Percentiles rank a stretch among this genome's conserved stretches.
These are phyloP conservation scores for Dictyostelium brefeldianum DNA, from an alignment of 78 protist species.

Conservation along the genomic window DNA sequence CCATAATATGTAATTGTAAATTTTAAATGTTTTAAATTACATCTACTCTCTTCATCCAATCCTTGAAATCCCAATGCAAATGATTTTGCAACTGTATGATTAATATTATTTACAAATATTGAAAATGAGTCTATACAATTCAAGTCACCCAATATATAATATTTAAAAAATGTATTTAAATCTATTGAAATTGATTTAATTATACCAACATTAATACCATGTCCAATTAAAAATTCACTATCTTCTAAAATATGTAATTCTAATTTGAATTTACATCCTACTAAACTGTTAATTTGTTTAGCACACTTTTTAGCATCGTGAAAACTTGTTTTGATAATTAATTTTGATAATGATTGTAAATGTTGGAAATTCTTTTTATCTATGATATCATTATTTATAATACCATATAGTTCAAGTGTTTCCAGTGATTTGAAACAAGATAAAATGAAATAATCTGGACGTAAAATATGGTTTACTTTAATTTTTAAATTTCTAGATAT, in stretches of 20 bases:
- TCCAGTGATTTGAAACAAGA: background rate
- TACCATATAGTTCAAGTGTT: background rate
- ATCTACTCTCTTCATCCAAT: background rate
- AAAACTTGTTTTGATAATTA: background rate
- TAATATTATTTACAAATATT: background rate
- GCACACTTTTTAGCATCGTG: background rate
- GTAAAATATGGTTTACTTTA: background rate
- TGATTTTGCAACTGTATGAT: background rate
- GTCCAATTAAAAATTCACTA: background rate
- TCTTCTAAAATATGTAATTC: background rate
- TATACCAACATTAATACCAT: background rate
- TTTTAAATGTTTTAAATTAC: background rate
- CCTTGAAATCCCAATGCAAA: background rate
- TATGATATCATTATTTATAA: background rate
- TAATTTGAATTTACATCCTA: background rate
- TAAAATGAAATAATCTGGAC: background rate
- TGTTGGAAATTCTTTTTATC: background rate
- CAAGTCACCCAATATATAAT: background rate
- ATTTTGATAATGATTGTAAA: background rate
- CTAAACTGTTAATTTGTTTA: background rate
- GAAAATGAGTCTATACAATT: background rate
- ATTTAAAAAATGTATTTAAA: background rate
- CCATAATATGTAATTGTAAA: background rate
- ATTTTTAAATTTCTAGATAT: background rate
- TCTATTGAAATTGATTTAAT: background rate